Conservation (phyloP, 768 basidiomycete genomes). For the Ramaria sp. region DNA sequence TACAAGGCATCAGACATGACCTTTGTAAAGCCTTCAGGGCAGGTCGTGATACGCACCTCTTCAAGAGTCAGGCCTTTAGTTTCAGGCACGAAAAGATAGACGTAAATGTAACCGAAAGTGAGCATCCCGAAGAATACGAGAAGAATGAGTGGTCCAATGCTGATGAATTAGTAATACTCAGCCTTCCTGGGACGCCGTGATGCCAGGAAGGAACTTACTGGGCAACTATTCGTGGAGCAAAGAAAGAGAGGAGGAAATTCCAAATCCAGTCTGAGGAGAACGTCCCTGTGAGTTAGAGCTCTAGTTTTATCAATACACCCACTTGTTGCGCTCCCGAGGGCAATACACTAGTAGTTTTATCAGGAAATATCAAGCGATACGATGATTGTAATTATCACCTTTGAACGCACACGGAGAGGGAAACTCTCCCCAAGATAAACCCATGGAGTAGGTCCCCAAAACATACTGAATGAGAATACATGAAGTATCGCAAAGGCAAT, state of each 20-base stretch:
- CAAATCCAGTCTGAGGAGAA: conserved; percentile 45
- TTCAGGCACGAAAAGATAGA: conserved; percentile 71
- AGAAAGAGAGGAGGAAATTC: conserved; percentile 69
- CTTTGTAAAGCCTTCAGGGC: neutral
- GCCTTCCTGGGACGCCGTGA: neutral
- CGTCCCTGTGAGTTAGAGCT: neutral
- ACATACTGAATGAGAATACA: conserved; percentile 58
- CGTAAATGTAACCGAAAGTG: conserved; percentile 57
- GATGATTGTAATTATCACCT: conserved; percentile 20
- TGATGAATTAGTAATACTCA: conserved; percentile 12
- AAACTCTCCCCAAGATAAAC: conserved; percentile 74
- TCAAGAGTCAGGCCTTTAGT: conserved; percentile 70
- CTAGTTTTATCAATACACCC: conserved; percentile 14
- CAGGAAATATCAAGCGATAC: neutral
- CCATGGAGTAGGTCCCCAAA: conserved; percentile 66
- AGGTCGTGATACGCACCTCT: conserved; percentile 31
- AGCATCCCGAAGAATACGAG: conserved; percentile 72
- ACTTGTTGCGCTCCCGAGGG: conserved; percentile 56
- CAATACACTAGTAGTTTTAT: conserved; percentile 32
- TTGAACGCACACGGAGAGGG: conserved; percentile 70
- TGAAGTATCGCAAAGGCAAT: conserved; percentile 75
- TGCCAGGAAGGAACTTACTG: conserved; percentile 23
- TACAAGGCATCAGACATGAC: conserved; percentile 14
- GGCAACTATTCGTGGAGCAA: conserved; percentile 54
- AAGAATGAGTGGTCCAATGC: conserved; percentile 65